Evolutionary conservation across 2,329 filamentous ascomycete genomes (phyloP).

Genomic region (Pezicula rhizophila): DNA sequence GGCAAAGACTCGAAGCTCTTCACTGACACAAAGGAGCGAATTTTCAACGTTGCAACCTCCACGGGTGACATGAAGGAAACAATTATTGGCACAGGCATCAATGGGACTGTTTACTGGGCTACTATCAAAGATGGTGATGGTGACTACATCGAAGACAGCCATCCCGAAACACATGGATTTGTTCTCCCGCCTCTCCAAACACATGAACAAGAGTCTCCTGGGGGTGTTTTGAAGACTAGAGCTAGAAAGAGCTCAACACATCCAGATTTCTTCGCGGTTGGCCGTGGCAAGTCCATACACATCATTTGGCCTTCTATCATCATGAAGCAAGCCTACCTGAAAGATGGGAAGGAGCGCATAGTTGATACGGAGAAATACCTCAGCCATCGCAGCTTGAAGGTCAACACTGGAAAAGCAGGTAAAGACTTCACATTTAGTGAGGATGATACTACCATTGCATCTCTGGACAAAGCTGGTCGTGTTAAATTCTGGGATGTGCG

Average conservation of each 20-base stretch:
- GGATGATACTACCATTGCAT: constrained; percentile 90
- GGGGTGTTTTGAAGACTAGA: constrained; percentile 90
- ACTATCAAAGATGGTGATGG: constrained; percentile 70
- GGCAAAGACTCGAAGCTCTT: constrained; percentile 90
- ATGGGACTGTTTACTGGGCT: constrained; percentile 95
- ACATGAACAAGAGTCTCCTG: constrained; percentile 84
- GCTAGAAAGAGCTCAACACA: constrained; percentile 85
- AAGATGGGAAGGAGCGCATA: constrained; percentile 56
- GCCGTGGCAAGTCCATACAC: constrained; percentile 92
- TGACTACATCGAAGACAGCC: constrained; percentile 71
- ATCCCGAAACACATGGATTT: constrained; percentile 80
- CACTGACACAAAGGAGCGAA: constrained; percentile 82
- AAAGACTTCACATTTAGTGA: constrained; percentile 98
- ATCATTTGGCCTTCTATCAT: constrained; percentile 69
- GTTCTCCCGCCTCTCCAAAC: constrained; percentile 80
- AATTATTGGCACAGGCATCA: constrained; percentile 87
- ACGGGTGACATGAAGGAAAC: constrained; percentile 63
- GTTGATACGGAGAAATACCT: constrained; percentile 87
- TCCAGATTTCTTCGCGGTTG: constrained; percentile 90
- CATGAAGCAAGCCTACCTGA: constrained; percentile 57
- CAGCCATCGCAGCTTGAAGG: constrained; percentile 81
- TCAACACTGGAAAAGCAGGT: constrained; percentile 94
- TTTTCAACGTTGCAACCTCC: constrained; percentile 85
- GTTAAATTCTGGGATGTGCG: constrained; percentile 98
- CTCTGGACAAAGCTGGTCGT: constrained; percentile 90